A percentile compares a stretch with the other conserved stretches of the same genome.
Evolutionary conservation across 164 flowering plant species (phyloP).

Genomic region (Santalum album): DNA sequence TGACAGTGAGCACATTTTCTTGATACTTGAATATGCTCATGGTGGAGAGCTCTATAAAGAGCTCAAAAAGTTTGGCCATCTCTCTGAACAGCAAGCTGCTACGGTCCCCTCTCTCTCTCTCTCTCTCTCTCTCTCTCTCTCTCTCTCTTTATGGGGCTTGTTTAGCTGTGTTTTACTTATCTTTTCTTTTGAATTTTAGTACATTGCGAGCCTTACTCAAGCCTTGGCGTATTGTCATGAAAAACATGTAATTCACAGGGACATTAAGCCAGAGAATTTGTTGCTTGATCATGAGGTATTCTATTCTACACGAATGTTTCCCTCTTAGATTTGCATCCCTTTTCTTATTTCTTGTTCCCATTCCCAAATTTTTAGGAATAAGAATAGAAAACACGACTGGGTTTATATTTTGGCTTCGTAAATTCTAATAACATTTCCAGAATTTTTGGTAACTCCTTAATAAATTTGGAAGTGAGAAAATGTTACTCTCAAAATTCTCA

Average conservation of each 20-base stretch:
- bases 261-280: constrained; percentile 95
- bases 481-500: too few relatives aligned
- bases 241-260: constrained; percentile 92
- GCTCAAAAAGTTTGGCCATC: constrained; percentile 40
- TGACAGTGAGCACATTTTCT: constrained; percentile 62
- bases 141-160: too few relatives aligned
- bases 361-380: too few relatives aligned
- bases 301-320: too few relatives aligned
- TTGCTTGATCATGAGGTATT: constrained; percentile 79
- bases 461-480: too few relatives aligned
- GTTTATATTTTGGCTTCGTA: too few relatives aligned
- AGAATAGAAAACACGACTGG: too few relatives aligned
- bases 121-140: background rate
- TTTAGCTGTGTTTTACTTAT: too few relatives aligned
- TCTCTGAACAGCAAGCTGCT: constrained; percentile 73
- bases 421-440: too few relatives aligned
- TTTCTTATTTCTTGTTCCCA: too few relatives aligned
- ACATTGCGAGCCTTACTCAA: constrained; percentile 72
- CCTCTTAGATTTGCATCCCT: too few relatives aligned
- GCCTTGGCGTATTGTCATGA: constrained; percentile 90
- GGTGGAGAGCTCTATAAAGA: constrained; percentile 72
- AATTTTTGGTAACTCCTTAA: too few relatives aligned
- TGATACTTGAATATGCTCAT: constrained; percentile 84
- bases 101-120: constrained; percentile 34
- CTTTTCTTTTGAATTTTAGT: constrained; percentile 31